Evolutionary conservation across 2,329 filamentous ascomycete species (phyloP).

Genomic region (Alternaria metachromatica): DNA sequence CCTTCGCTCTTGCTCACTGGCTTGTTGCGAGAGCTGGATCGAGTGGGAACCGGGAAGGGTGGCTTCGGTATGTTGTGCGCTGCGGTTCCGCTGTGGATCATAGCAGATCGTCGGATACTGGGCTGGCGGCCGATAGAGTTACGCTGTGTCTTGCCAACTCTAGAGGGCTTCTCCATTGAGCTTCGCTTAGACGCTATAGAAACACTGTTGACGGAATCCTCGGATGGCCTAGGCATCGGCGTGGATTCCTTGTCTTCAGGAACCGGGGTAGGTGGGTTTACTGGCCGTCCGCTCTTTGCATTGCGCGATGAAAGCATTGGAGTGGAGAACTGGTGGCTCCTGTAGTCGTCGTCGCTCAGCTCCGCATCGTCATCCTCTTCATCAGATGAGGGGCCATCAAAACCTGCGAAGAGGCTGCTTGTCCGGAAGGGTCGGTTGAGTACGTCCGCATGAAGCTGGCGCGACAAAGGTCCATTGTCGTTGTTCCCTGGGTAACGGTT

Average conservation of each 20-base stretch:
- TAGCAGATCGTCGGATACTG: constrained; percentile 76
- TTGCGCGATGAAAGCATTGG: constrained; percentile 56
- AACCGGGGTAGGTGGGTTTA: constrained; percentile 51
- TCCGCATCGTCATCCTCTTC: constrained; percentile 66
- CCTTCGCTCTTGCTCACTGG: constrained; percentile 75
- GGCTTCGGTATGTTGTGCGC: constrained; percentile 68
- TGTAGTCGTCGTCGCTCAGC: constrained; percentile 67
- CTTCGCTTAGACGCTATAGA: constrained; percentile 33
- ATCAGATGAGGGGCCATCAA: constrained; percentile 69
- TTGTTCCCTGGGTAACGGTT: constrained; percentile 81
- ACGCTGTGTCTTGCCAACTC: constrained; percentile 42
- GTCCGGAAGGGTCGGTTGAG: constrained; percentile 72
- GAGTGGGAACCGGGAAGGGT: constrained; percentile 89
- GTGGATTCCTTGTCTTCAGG: constrained; percentile 51
- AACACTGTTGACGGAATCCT: constrained; percentile 36
- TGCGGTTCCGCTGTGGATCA: constrained; percentile 80
- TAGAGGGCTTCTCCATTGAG: constrained; percentile 47
- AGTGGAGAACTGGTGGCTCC: constrained; percentile 48
- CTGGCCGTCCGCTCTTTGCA: constrained; percentile 56
- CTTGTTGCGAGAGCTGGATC: constrained; percentile 83
- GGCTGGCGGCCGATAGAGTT: constrained; percentile 50
- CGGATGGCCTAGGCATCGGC: constrained; percentile 36
- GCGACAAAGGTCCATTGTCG: constrained; percentile 75
- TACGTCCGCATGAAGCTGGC: constrained; percentile 63
- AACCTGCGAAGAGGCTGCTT: constrained; percentile 86